Evolutionary conservation across 441 rosid species (phyloP), one percentile per base, ranked within the genome.

Genomic region (Geranium incanum): DNA sequence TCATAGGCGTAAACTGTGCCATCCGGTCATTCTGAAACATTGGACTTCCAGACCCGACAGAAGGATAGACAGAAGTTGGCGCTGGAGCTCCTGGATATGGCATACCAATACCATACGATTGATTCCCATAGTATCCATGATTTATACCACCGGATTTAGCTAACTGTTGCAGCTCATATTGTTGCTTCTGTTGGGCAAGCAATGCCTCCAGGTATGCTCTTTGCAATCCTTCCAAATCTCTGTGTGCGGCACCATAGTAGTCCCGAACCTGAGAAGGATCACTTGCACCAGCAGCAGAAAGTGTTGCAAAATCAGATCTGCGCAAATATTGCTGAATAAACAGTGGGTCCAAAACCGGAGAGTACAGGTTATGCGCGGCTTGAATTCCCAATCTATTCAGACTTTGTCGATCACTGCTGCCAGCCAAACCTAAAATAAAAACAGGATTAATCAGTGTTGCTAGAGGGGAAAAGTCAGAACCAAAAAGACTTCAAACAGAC

Each of bases 181-280:
- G 95, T 76, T 90, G 97, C 73, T 85, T 90, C 75, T 83, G 86
- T 75, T 87, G 92, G 74, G 89, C 88, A 76, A 88, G 84, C 85
- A 90, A 78, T 77, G 86, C 77, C 68, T 89, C 89, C 3, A 88
- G 81, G 75, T 85, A 88, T 70, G 86, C 92, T 71, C 80, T 87
- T 52, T 70, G 86, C 74, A 84, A 79, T 48, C 78, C 81, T 70
- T 83, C 80, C 69, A 82, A 70, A 73, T 88, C 85, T 70, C 85
- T 87, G n/a, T 72, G 77, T 3, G 85, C 78, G 72, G 82, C 65
- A 67, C 87, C 84, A 3, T 79, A 68, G 80, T 70, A 74, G 68
- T 84, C 84, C 79, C 91, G 80, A 68, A 78, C 76, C 68, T 70
- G 82, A 76, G 82, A 57, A 66, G 81, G 83, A 64, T 82, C 86